These are phyloP conservation scores for Rhizoclosmatium sp. DNA, from an alignment of 192 early-diverging fungal species.

Conservation along the genomic window DNA sequence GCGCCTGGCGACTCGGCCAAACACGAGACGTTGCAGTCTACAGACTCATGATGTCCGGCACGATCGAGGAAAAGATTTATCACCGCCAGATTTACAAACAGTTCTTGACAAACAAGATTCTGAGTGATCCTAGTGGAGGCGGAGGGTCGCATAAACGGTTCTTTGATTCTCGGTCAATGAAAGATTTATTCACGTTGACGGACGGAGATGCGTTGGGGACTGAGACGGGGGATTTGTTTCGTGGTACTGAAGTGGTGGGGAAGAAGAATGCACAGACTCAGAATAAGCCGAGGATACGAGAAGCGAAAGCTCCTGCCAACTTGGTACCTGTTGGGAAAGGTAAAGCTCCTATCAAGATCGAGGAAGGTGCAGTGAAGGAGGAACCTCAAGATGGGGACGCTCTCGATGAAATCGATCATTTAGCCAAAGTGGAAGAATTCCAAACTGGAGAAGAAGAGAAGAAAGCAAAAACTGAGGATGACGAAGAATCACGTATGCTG, in stretches of 20 bases:
- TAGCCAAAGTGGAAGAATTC: constrained; percentile 38
- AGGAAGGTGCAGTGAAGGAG: constrained; percentile 22
- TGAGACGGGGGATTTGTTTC: constrained; percentile 88
- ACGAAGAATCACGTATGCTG: constrained; percentile 76
- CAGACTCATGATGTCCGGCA: constrained; percentile 91
- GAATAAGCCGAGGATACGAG: constrained; percentile 31
- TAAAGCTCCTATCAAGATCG: constrained; percentile 13
- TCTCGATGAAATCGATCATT: constrained; percentile 28
- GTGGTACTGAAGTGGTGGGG: constrained; percentile 69
- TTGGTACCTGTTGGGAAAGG: constrained; percentile 23
- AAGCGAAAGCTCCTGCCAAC: constrained; percentile 37
- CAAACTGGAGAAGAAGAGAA: constrained; percentile 20
- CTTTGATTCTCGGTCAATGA: constrained; percentile 84
- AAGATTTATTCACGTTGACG: constrained; percentile 86
- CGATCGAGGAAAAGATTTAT: constrained; percentile 96
- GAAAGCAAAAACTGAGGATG: background rate
- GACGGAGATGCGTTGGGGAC: constrained; percentile 61
- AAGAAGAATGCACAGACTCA: constrained; percentile 21
- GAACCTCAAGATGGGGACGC: constrained; percentile 41
- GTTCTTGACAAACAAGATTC: constrained; percentile 94
- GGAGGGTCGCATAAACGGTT: constrained; percentile 79
- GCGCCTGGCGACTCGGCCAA: constrained; percentile 95
- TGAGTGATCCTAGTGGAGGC: constrained; percentile 74
- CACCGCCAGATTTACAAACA: constrained; percentile 98
- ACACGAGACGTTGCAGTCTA: constrained; percentile 89